Conservation (phyloP, 257 asterid genomes). For the Vinca minor region DNA sequence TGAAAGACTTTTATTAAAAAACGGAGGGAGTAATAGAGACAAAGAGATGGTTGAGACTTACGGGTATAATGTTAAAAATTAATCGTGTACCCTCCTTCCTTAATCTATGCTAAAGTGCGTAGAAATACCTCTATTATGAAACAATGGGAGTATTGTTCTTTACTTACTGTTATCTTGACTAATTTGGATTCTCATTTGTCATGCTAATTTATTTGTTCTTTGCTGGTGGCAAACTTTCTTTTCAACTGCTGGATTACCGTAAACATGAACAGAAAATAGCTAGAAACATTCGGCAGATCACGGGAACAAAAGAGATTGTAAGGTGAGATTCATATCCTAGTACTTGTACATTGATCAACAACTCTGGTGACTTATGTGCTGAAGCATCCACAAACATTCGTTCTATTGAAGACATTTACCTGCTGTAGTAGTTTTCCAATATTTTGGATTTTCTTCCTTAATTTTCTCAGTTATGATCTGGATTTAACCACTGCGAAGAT, state of each 20-base stretch:
- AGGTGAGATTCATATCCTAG: conserved; percentile 35
- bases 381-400: not conserved
- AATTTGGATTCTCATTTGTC: not conserved
- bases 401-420: not conserved
- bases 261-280: conserved; percentile 37
- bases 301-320: conserved; percentile 51
- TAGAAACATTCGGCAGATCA: conserved; percentile 51
- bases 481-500: conserved; percentile 5
- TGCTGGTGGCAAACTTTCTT: conserved; percentile 10
- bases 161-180: conserved; percentile 1
- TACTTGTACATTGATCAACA: not conserved
- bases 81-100: no score
- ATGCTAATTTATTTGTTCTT: conserved; percentile 8
- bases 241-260: conserved; percentile 42
- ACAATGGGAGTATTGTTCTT: no score
- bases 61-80: no score
- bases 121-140: no score
- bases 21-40: no score
- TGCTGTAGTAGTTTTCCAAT: not conserved
- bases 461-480: not conserved
- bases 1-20: no score
- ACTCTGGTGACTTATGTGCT: not conserved
- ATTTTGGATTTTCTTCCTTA: conserved; percentile 1
- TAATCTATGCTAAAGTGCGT: no score
- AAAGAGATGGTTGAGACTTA: no score